Conservation (phyloP, 352 stramenopile species). For the Globisporangium echinulatum region DNA sequence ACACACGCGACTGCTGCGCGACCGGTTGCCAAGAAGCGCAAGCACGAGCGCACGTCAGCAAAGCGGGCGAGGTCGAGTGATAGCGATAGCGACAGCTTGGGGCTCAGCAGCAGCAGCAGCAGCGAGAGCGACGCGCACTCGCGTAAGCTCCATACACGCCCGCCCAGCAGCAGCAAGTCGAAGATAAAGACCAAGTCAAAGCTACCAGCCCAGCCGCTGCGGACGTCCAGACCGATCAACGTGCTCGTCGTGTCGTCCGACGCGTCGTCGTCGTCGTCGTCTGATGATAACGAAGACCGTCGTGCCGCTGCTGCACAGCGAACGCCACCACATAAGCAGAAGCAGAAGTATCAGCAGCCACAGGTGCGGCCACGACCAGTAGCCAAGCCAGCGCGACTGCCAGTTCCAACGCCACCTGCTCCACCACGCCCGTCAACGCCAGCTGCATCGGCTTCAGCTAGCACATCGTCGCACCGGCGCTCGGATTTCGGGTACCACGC, state of each 20-base stretch:
- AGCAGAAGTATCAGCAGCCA: too few species aligned
- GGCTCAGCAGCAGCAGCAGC: background rate
- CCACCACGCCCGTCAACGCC: background rate
- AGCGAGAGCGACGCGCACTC: background rate
- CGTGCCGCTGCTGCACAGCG: background rate
- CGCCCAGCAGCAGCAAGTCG: background rate
- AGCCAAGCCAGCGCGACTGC: too few species aligned
- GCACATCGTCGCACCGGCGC: background rate
- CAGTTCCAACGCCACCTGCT: background rate
- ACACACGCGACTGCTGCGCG: background rate
- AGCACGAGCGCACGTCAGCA: background rate
- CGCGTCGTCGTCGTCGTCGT: background rate
- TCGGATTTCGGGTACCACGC: slow-evolving; percentile 2
- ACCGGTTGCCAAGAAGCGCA: background rate
- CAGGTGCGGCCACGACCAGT: background rate
- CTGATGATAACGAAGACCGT: background rate
- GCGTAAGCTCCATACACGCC: background rate
- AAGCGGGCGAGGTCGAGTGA: background rate
- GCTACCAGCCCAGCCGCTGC: background rate
- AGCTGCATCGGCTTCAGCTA: background rate
- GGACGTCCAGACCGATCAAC: background rate
- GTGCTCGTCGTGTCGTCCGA: background rate
- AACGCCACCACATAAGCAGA: too few species aligned
- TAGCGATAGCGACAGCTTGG: background rate
- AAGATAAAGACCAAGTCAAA: background rate